phyloP scores from a whole-genome alignment of 148 eudicot genomes.

The Bassia scoparia region DNA sequence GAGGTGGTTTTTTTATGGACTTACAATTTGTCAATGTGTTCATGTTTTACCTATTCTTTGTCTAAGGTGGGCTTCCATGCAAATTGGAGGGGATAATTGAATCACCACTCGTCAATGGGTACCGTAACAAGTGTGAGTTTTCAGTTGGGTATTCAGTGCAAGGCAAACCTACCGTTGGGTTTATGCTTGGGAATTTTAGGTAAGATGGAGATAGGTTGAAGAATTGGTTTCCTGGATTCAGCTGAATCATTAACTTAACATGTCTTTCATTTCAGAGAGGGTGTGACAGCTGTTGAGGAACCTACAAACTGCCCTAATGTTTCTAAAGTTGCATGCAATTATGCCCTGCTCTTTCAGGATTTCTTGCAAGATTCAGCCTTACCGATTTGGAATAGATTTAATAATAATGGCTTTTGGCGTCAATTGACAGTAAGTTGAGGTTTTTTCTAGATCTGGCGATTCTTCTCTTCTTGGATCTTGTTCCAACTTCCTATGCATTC shows the following conservation, averaged over 20 bases:
- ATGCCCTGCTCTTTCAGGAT: slow-evolving; percentile 76
- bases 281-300: slow-evolving; percentile 96
- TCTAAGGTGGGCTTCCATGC: slow-evolving; percentile 90
- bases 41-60: slow-evolving; percentile 14
- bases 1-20: background rate
- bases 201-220: slow-evolving; percentile 14
- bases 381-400: slow-evolving; percentile 89
- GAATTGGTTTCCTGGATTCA: background rate
- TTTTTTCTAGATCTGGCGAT: slow-evolving; percentile 2
- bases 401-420: slow-evolving; percentile 94
- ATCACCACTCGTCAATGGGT: slow-evolving; percentile 78
- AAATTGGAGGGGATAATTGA: slow-evolving; percentile 82
- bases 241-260: slow-evolving; percentile 3
- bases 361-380: slow-evolving; percentile 64
- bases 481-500: background rate
- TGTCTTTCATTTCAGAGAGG: slow-evolving; percentile 54
- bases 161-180: slow-evolving; percentile 81
- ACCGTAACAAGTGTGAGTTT: slow-evolving; percentile 97
- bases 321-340: slow-evolving; percentile 63
- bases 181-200: slow-evolving; percentile 97
- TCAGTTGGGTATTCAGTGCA: slow-evolving; percentile 79
- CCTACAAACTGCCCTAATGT: slow-evolving; percentile 85
- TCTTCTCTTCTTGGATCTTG: slow-evolving; percentile 1
- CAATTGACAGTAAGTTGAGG: slow-evolving; percentile 72
- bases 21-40: background rate